Evolutionary conservation across 2,329 filamentous ascomycete species (phyloP).

Genomic region (Ascosphaera pollenicola): DNA sequence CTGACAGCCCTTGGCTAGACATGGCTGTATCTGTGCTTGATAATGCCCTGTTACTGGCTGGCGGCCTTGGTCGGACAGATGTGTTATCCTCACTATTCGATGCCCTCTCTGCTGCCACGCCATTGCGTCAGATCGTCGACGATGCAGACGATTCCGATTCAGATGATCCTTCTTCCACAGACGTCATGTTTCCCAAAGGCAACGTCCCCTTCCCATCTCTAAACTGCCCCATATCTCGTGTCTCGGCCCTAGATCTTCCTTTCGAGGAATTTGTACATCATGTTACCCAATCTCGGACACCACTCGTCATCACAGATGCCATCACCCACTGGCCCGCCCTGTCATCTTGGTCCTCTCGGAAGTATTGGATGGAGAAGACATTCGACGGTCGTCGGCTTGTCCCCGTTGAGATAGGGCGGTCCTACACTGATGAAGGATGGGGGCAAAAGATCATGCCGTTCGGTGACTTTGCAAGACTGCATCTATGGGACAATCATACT

Average conservation of each 20-base stretch:
- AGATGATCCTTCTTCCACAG: no score
- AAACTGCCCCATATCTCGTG: slow-evolving; percentile 16
- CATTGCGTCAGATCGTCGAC: neutral
- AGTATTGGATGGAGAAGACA: slow-evolving; percentile 53
- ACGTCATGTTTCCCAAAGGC: slow-evolving; percentile 12
- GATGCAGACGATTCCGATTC: neutral
- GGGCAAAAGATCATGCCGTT: slow-evolving; percentile 63
- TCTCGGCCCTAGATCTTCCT: slow-evolving; percentile 20
- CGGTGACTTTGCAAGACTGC: slow-evolving; percentile 40
- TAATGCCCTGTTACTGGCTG: slow-evolving; percentile 52
- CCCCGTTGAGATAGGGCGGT: slow-evolving; percentile 66
- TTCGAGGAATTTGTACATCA: slow-evolving; percentile 40
- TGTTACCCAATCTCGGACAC: slow-evolving; percentile 28
- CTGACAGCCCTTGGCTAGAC: slow-evolving; percentile 26
- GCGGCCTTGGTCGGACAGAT: slow-evolving; percentile 21
- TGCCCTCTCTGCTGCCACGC: neutral
- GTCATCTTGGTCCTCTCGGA: slow-evolving; percentile 46
- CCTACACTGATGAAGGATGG: slow-evolving; percentile 74
- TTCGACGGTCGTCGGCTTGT: slow-evolving; percentile 59
- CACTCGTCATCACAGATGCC: slow-evolving; percentile 47
- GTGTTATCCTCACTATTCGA: neutral
- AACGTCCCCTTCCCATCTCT: slow-evolving; percentile 14
- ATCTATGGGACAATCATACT: slow-evolving; percentile 27
- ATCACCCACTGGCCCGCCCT: slow-evolving; percentile 58
- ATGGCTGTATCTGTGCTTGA: slow-evolving; percentile 46